A percentile compares a stretch with the other conserved stretches of the same genome.
These are phyloP conservation scores for Lasiodiplodia sp. DNA, from an alignment of 2,329 filamentous ascomycete species.

Conservation along the genomic window DNA sequence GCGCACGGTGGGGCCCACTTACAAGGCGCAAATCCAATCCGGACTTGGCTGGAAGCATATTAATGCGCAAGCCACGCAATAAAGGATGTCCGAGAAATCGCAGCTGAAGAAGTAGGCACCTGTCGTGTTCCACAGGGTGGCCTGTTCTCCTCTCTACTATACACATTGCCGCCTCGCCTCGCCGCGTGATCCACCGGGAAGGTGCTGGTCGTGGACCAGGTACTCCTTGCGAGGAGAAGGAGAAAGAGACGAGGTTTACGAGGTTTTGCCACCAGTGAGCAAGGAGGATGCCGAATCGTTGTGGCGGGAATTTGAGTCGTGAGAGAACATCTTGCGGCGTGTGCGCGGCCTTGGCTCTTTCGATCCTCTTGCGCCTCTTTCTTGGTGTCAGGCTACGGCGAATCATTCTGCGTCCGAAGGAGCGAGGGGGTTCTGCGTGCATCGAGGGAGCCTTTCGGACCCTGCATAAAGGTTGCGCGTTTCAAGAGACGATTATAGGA, in stretches of 20 bases:
- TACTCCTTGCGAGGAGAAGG: not conserved
- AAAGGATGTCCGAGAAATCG: not conserved
- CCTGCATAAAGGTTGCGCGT: not conserved
- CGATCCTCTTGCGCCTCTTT: not conserved
- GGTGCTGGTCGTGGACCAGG: not conserved
- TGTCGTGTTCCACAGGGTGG: not conserved
- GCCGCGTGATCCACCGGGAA: not conserved
- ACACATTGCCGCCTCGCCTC: not conserved
- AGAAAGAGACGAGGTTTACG: not conserved
- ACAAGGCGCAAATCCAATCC: not conserved
- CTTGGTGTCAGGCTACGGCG: not conserved
- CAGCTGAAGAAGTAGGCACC: constrained; percentile 2
- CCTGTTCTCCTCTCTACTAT: not conserved
- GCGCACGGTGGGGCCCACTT: not conserved
- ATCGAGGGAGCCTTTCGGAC: not conserved
- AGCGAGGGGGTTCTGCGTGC: not conserved
- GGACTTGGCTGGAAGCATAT: constrained; percentile 8
- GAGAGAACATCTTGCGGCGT: not conserved
- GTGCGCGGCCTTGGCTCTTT: not conserved
- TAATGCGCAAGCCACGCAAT: constrained; percentile 20
- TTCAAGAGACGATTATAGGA: not conserved
- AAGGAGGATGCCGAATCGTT: not conserved
- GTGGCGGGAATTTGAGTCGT: not conserved
- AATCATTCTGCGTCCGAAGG: not conserved
- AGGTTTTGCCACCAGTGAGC: not conserved